Evolutionary conservation across 176 grass and related monocot genomes (phyloP).

Genomic region (Echinochloa phyllopogon): DNA sequence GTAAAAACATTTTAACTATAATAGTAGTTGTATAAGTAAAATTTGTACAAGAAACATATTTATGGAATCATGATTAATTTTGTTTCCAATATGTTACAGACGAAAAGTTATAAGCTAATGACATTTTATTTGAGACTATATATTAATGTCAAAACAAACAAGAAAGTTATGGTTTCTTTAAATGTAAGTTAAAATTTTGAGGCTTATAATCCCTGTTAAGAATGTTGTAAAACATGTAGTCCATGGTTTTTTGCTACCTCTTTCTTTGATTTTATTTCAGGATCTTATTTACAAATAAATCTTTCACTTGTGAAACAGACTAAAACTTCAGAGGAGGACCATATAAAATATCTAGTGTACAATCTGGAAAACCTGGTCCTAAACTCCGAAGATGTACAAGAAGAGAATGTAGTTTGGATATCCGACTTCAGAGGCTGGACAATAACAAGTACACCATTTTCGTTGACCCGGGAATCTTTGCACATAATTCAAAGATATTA

Average conservation of each 20-base stretch:
- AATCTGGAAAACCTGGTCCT: conserved; percentile 47
- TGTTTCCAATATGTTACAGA: too few species aligned
- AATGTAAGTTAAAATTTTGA: neutral
- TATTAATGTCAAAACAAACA: neutral
- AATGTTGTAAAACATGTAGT: neutral
- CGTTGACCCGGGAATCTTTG: conserved; percentile 27
- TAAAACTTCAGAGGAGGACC: conserved; percentile 25
- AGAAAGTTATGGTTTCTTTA: too few species aligned
- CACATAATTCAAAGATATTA: conserved; percentile 55
- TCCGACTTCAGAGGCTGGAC: conserved; percentile 50
- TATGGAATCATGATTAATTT: too few species aligned
- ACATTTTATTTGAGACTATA: neutral
- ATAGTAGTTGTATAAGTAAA: neutral
- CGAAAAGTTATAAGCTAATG: neutral
- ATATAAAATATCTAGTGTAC: conserved; percentile 55
- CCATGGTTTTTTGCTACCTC: neutral
- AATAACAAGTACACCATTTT: conserved; percentile 37
- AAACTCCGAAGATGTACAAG: neutral
- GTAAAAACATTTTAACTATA: neutral
- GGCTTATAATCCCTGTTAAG: neutral
- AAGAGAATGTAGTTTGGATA: conserved; percentile 49
- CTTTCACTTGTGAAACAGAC: conserved; percentile 24
- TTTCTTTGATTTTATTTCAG: neutral
- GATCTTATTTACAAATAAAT: neutral
- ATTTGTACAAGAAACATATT: neutral